Base-by-base conservation (phyloP, 1,284 basidiomycete species). In the Gymnopus androsaceus region DNA sequence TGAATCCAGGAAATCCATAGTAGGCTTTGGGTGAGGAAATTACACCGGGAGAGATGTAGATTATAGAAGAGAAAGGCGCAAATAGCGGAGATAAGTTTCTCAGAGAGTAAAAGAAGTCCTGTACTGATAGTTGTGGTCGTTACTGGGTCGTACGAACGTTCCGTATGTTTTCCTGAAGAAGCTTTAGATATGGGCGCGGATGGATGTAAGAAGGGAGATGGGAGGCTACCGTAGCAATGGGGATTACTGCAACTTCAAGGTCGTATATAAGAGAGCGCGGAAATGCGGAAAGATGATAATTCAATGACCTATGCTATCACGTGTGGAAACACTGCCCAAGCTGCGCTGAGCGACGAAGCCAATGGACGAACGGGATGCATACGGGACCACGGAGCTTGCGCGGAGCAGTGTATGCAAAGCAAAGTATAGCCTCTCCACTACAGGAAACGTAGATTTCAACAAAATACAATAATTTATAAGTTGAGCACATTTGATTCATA, bases 1-100 rank as follows among this genome's bases (percentile, higher is more conserved):
- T 15, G 49, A 42, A 19, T 56, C 54, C 8, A 56, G 38, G 23
- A 56, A 56, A 11, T 49, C 47, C 54, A 56, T 56, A 27, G 30
- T 15, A 33, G 21, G 15, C 11, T 11, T 37, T 21, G 30, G 21
- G 14, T 37, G 25, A 36, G 7, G 19, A 15, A 5, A 49, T 49
- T 36, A 38, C 8, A n/a, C n/a, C 9, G 46, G 19, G 21, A 48
- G 27, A 3, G 4, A 31, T 12, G 28, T 17, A 17, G 28, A n/a
- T 49, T 23, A 21, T 38, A 17, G 38, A n/a, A 41, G 38, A 6
- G 38, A 6, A n/a, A 41, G 6, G n/a, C n/a, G 38, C n/a, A 41
- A 41, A 17, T 17, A 17, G n/a, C 38, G 31, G 14, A 33, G 14
- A 6, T 14, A 33, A 33, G 31, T 33, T 33, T 7, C 14, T 33